These are phyloP conservation scores for Candida vartiovaarae DNA, from an alignment of 805 yeast genomes.

Conservation along the genomic window DNA sequence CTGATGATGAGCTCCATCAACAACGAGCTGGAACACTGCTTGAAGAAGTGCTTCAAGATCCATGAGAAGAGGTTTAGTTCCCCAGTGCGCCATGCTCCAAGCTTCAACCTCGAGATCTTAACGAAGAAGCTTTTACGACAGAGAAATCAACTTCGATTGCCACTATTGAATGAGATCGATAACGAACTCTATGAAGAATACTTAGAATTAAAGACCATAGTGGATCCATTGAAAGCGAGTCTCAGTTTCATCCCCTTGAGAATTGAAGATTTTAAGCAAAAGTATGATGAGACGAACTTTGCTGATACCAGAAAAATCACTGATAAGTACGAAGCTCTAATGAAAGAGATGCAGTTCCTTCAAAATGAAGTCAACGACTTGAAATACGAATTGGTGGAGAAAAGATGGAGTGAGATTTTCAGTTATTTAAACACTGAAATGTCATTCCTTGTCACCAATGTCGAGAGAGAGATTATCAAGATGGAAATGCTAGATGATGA, in stretches of 20 bases:
- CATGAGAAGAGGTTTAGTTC: slow-evolving; percentile 33
- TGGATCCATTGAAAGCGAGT: slow-evolving; percentile 45
- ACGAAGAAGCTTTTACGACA: slow-evolving; percentile 25
- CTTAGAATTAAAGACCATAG: slow-evolving; percentile 31
- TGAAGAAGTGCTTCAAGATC: slow-evolving; percentile 29
- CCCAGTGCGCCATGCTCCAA: slow-evolving; percentile 34
- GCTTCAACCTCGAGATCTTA: slow-evolving; percentile 29
- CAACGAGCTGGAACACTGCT: slow-evolving; percentile 31
- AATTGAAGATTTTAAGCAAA: slow-evolving; percentile 35
- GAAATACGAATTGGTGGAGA: slow-evolving; percentile 40
- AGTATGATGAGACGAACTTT: slow-evolving; percentile 13
- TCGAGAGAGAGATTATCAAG: slow-evolving; percentile 22
- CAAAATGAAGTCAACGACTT: slow-evolving; percentile 34
- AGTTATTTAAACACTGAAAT: slow-evolving; percentile 39
- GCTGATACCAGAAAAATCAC: slow-evolving; percentile 25
- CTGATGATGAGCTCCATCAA: slow-evolving; percentile 36
- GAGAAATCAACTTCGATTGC: slow-evolving; percentile 29
- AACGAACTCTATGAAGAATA: slow-evolving; percentile 35
- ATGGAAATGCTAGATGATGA: slow-evolving; percentile 19
- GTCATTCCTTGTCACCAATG: slow-evolving; percentile 20
- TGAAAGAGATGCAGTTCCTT: slow-evolving; percentile 35
- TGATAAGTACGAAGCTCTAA: slow-evolving; percentile 32
- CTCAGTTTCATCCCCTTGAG: slow-evolving; percentile 46
- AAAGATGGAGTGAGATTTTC: slow-evolving; percentile 51
- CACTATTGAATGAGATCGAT: slow-evolving; percentile 33